These are phyloP conservation scores for Chytriomyces hyalinus DNA, from an alignment of 192 early-diverging fungal species.

Conservation along the genomic window DNA sequence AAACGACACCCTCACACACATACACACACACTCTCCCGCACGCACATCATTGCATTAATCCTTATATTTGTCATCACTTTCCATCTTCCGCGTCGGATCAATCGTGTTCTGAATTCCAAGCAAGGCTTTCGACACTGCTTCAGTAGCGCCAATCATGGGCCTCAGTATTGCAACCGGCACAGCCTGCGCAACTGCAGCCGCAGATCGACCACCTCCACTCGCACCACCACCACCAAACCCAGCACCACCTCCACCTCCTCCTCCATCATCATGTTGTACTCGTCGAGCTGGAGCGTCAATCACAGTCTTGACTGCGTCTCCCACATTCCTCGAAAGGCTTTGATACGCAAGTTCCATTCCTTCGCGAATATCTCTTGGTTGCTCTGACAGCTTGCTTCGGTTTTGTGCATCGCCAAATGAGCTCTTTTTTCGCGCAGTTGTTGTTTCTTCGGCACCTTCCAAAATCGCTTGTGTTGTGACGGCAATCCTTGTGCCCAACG, in stretches of 20 bases:
- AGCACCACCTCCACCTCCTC: neutral
- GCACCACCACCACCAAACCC: neutral
- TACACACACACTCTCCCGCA: neutral
- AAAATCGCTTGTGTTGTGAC: conserved; percentile 88
- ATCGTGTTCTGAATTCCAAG: conserved; percentile 90
- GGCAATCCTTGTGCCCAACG: conserved; percentile 83
- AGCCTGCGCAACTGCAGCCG: conserved; percentile 70
- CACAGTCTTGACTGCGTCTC: conserved; percentile 84
- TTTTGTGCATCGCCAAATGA: conserved; percentile 32
- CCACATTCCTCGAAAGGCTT: conserved; percentile 79
- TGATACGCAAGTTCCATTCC: conserved; percentile 83
- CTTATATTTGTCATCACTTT: conserved; percentile 77
- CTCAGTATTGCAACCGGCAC: conserved; percentile 91
- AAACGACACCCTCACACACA: neutral
- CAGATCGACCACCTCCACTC: conserved; percentile 12
- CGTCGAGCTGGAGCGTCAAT: conserved; percentile 74
- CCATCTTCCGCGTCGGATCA: conserved; percentile 76
- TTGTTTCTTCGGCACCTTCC: conserved; percentile 86
- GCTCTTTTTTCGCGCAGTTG: conserved; percentile 38
- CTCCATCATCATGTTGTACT: neutral
- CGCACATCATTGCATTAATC: neutral
- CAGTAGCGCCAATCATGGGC: conserved; percentile 94
- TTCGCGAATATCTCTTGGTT: conserved; percentile 82
- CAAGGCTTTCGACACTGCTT: conserved; percentile 89
- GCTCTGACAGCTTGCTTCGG: conserved; percentile 82